A percentile compares a stretch with the other conserved stretches of the same genome.
Evolutionary conservation across 345 rosid genomes (phyloP).

Genomic region (Hibiscus mutabilis): DNA sequence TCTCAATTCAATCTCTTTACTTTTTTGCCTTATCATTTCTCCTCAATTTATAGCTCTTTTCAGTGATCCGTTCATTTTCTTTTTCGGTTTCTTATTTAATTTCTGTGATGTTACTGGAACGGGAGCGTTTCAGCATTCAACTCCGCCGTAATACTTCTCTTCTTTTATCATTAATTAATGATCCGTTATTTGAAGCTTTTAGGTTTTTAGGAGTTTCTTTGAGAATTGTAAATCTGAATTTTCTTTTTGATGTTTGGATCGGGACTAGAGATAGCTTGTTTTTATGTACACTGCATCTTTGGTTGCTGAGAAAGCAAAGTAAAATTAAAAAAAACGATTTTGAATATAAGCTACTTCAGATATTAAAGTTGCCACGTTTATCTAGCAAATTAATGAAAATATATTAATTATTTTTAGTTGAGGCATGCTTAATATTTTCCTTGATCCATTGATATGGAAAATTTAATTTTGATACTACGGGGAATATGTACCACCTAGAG

Average conservation of each 20-base stretch:
- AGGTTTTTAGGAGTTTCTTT: background rate
- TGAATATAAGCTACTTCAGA: slow-evolving; percentile 2
- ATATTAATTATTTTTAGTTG: background rate
- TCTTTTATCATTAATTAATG: slow-evolving; percentile 13
- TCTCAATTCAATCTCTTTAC: background rate
- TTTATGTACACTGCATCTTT: slow-evolving; percentile 13
- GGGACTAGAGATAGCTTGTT: background rate
- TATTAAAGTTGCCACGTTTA: background rate
- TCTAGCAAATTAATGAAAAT: background rate
- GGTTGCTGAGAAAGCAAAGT: slow-evolving; percentile 19
- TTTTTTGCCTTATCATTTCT: background rate
- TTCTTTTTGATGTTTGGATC: slow-evolving; percentile 4
- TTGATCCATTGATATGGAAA: slow-evolving; percentile 9
- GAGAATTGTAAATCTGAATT: background rate
- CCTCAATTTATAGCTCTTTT: background rate
- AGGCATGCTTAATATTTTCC: background rate
- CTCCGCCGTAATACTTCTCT: background rate
- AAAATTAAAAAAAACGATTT: background rate
- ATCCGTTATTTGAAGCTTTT: background rate
- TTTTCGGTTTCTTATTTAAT: slow-evolving; percentile 7
- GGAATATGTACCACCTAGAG: background rate
- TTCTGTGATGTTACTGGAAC: slow-evolving; percentile 7
- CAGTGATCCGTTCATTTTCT: background rate
- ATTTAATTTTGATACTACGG: background rate
- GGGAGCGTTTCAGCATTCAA: slow-evolving; percentile 1